Percentiles rank a stretch among this genome's conserved stretches.
phyloP scores from a whole-genome alignment of 305 asterid genomes.

The Solanum chacoense region DNA sequence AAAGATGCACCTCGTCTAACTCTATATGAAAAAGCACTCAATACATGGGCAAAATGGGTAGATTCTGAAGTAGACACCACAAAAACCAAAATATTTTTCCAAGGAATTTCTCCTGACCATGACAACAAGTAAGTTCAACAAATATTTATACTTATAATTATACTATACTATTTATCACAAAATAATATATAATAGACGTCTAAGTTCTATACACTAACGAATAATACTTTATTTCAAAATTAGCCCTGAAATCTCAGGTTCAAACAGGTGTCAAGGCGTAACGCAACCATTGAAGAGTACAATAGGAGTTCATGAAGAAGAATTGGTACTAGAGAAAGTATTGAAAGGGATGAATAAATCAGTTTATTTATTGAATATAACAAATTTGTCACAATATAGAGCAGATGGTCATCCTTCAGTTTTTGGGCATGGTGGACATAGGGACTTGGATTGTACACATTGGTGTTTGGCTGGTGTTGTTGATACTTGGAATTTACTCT shows the following conservation, averaged over 20 bases:
- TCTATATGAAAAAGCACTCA: constrained; percentile 2
- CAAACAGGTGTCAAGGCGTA: background rate
- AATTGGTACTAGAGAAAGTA: background rate
- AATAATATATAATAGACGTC: background rate
- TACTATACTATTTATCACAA: background rate
- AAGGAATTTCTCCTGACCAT: constrained; percentile 15
- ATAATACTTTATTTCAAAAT: background rate
- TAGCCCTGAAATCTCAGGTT: background rate
- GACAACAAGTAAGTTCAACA: background rate
- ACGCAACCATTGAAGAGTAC: background rate
- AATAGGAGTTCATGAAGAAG: background rate
- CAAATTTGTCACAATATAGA: constrained; percentile 1
- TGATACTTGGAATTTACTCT: constrained; percentile 5
- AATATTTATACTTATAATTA: background rate
- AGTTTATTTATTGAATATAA: constrained; percentile 3
- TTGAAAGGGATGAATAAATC: background rate
- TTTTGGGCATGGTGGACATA: constrained; percentile 13
- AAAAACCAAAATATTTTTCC: constrained; percentile 9
- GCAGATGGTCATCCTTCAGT: constrained; percentile 8
- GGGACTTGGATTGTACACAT: constrained; percentile 5
- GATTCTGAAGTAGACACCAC: constrained; percentile 3
- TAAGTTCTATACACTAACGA: background rate
- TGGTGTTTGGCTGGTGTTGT: constrained; percentile 10
- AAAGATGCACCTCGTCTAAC: constrained; percentile 4
- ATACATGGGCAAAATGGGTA: constrained; percentile 11